A percentile compares a stretch with the other conserved stretches of the same genome.
These are phyloP conservation scores for Ordospora pajunii DNA, from an alignment of 371 early-diverging fungal species.

Conservation along the genomic window DNA sequence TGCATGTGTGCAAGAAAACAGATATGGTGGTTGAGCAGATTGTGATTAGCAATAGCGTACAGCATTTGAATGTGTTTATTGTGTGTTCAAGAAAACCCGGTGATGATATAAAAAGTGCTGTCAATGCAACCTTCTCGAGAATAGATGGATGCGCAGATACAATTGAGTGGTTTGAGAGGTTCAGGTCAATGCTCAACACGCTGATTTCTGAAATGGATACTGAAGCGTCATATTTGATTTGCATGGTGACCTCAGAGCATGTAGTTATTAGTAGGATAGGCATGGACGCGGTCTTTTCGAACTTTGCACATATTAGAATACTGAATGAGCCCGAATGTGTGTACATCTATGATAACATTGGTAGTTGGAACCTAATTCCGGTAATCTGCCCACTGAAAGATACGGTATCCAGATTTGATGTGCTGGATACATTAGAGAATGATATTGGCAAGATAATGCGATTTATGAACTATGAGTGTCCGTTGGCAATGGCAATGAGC, in stretches of 20 bases:
- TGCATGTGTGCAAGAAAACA: neutral
- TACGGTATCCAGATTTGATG: neutral
- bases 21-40: neutral
- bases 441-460: neutral
- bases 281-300: neutral
- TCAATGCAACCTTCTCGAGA: neutral
- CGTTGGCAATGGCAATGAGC: neutral
- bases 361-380: constrained; percentile 20
- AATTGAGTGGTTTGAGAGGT: neutral
- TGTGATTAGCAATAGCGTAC: neutral
- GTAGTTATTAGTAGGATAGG: neutral
- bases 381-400: neutral
- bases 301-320: neutral
- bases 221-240: neutral
- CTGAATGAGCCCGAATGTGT: neutral
- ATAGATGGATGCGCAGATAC: neutral
- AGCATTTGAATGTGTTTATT: neutral
- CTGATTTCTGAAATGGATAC: neutral
- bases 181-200: neutral
- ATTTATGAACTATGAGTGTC: neutral
- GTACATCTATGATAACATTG: constrained; percentile 19
- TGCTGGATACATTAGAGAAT: neutral
- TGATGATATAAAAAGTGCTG: neutral
- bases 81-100: neutral
- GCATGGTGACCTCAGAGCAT: constrained; percentile 7